Base-by-base conservation (phyloP, 345 rosid genomes). In the Eutrema yunnanense region DNA sequence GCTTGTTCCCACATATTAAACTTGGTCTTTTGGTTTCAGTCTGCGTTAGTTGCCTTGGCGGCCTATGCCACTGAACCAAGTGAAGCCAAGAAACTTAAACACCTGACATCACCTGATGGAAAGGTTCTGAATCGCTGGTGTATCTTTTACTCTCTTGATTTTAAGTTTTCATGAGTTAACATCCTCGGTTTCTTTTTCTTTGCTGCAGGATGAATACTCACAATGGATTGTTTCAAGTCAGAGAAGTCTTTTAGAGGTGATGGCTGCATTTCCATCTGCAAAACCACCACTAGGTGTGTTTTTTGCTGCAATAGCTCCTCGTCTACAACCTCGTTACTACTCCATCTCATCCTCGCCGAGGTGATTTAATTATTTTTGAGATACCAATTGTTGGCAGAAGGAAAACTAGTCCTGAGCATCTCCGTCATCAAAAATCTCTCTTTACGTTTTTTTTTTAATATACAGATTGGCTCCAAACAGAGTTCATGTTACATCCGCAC, bases 311-410 rank as follows among this genome's bases (percentile, higher is more conserved):
- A 77, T 94, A 36, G 93, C 92, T 54, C 92, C 98, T 11, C 96
- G 85, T 50, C 85, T 94, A 76, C 97, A 86, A 54, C 98, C 97
- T 47, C 84, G 98, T 79, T 94, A 83, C 77, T 89, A 94, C 73
- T 94, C 98, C 62, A 94, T 94, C 79, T 91, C 98, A 58, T 94
- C 98, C 59, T 94, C 98, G 11, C 97, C 98, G 4, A 94, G 90
- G 98, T 82, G 12, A 69, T 67, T 74, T 26, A 44, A 37, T 36
- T 49, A 6, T 46, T 14, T 72, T 19, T 43, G 33, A 49, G 6
- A 56, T 47, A 43, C 43, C n/a, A 40, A 10, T 50, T 67, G 16
- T 13, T 58, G 62, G 13, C 47, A 63, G 29, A 32, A 33, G 62
- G 43, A 62, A 54, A 43, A 52, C 30, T 61, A 40, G 41, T 53